Conservation (phyloP, 2,329 filamentous ascomycete genomes). For the Pestalotiopsis sp. region DNA sequence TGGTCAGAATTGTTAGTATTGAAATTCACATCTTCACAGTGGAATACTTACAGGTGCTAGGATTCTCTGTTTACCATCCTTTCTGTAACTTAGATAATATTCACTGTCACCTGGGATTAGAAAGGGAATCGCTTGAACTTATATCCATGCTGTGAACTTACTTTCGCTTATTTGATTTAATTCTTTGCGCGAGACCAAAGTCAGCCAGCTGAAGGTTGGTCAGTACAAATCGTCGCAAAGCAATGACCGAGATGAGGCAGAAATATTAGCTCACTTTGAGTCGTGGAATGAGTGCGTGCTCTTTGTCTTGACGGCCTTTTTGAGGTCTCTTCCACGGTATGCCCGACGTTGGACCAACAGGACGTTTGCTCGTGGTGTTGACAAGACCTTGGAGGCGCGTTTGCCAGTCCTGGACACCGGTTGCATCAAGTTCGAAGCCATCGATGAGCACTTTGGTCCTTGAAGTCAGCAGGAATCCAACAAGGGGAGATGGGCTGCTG, state of each 20-base stretch:
- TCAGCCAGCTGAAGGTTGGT: not conserved
- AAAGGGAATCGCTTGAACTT: not conserved
- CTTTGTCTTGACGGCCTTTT: not conserved
- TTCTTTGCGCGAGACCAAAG: not conserved
- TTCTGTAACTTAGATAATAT: not conserved
- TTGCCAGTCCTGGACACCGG: not conserved
- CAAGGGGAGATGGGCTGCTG: not conserved
- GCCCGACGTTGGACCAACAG: not conserved
- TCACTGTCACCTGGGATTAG: not conserved
- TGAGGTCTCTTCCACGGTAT: not conserved
- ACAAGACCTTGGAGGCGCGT: not conserved
- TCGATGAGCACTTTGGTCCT: not conserved
- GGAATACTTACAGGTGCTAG: not conserved
- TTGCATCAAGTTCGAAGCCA: not conserved
- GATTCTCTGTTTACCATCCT: not conserved
- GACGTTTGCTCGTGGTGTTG: too few relatives aligned
- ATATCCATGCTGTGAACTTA: not conserved
- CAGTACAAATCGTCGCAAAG: not conserved
- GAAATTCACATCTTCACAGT: not conserved
- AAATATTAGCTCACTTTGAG: not conserved
- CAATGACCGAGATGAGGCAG: not conserved
- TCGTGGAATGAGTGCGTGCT: not conserved
- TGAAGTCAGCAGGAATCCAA: not conserved
- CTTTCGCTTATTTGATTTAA: not conserved
- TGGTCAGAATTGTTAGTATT: not conserved